Percentiles rank a stretch among this genome's conserved stretches.
Evolutionary conservation across 139 green algal species (phyloP).

Genomic region (Spirogloea muscicola): DNA sequence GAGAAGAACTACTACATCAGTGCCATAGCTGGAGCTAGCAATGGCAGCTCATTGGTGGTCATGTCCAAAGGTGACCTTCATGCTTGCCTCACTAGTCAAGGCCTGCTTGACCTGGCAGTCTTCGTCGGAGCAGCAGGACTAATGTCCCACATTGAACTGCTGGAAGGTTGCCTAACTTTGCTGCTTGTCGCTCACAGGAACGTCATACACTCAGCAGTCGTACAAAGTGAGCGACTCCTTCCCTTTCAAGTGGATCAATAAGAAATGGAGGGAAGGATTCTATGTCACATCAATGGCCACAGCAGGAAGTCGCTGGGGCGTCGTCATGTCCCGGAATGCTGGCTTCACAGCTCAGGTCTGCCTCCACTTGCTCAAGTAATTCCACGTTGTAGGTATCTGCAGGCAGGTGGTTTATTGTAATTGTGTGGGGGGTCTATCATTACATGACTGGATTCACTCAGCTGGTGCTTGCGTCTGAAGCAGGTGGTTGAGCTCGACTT

Average conservation of each 20-base stretch:
- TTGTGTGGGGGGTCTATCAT: no score
- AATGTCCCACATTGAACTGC: no score
- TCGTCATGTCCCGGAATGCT: slow-evolving; percentile 98
- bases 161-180: no score
- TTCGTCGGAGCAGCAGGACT: no score
- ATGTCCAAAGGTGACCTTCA: slow-evolving; percentile 61
- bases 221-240: slow-evolving; percentile 99
- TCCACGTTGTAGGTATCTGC: no score
- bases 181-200: slow-evolving; percentile 62
- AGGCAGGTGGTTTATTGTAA: no score
- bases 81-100: no score
- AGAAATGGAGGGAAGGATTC: slow-evolving; percentile 99
- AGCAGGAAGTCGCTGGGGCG: slow-evolving; percentile 85
- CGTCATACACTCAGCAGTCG: slow-evolving; percentile 96
- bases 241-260: slow-evolving; percentile 99
- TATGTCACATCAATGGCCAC: slow-evolving; percentile 98
- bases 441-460: neutral
- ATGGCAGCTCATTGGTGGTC: slow-evolving; percentile 64
- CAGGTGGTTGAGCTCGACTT: slow-evolving; percentile 98
- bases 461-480: neutral
- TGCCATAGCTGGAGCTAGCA: slow-evolving; percentile 82
- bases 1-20: slow-evolving; percentile 99
- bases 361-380: neutral
- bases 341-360: slow-evolving; percentile 88
- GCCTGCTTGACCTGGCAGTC: no score